These are phyloP conservation scores for Azolla pinnata DNA, from an alignment of 75 land plant genomes.

Conservation along the genomic window DNA sequence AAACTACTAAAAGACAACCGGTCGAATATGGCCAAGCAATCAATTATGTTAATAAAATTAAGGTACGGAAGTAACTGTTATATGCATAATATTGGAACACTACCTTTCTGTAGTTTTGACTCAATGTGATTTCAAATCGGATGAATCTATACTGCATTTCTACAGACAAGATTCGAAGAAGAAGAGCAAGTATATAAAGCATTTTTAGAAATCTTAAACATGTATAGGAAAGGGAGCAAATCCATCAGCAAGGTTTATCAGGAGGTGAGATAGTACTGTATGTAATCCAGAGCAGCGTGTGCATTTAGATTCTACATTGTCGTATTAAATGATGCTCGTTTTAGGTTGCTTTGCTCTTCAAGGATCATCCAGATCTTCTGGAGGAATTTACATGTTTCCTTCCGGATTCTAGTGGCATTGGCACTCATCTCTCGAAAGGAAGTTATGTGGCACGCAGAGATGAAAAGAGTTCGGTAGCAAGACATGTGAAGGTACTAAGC, in stretches of 20 bases:
- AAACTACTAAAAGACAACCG: conserved; percentile 57
- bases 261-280: conserved; percentile 41
- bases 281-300: neutral
- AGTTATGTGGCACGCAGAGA: conserved; percentile 5
- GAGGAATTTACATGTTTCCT: conserved; percentile 82
- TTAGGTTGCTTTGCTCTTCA: conserved; percentile 67
- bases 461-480: conserved; percentile 1
- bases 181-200: conserved; percentile 88
- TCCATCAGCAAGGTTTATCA: conserved; percentile 74
- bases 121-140: neutral
- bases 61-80: conserved; percentile 28
- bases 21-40: conserved; percentile 93
- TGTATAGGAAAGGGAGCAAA: conserved; percentile 81
- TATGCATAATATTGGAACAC: neutral
- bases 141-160: neutral
- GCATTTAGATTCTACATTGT: neutral
- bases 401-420: conserved; percentile 52
- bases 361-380: conserved; percentile 66
- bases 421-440: conserved; percentile 4
- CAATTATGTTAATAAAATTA: conserved; percentile 92
- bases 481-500: conserved; percentile 6
- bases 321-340: neutral
- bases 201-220: conserved; percentile 80
- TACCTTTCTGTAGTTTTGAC: neutral
- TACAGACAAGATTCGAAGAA: conserved; percentile 73